These are phyloP conservation scores for Phytophthora podocarpi DNA, from an alignment of 352 stramenopile species.

Conservation along the genomic window DNA sequence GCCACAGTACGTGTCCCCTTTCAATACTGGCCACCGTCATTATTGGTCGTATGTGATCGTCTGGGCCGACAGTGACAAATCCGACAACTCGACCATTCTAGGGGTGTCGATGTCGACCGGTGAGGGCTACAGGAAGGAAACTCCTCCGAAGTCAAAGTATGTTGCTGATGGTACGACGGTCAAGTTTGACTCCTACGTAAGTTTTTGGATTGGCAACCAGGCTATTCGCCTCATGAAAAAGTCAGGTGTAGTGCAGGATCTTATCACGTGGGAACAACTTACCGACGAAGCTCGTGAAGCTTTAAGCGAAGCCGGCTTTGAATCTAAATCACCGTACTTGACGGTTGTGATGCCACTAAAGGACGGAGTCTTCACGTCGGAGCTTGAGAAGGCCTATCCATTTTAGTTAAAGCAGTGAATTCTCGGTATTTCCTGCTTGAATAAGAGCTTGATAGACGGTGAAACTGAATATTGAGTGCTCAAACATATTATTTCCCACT, in stretches of 20 bases:
- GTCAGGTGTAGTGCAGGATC: constrained; percentile 10
- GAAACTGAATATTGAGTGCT: too few species aligned
- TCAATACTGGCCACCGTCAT: not conserved
- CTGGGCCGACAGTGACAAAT: not conserved
- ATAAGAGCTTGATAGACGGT: too few species aligned
- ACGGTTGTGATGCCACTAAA: constrained; percentile 2
- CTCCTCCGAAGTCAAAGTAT: not conserved
- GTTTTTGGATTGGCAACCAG: constrained; percentile 3
- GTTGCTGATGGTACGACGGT: constrained; percentile 4
- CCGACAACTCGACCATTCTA: constrained; percentile 7
- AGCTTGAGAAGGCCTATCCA: constrained; percentile 1
- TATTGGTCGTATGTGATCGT: constrained; percentile 10
- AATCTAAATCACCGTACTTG: too few species aligned
- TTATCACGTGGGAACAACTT: constrained; percentile 22
- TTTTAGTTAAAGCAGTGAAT: too few species aligned
- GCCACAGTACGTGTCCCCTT: constrained; percentile 5
- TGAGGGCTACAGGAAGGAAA: not conserved
- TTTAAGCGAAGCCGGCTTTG: constrained; percentile 1
- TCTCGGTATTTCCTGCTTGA: too few species aligned
- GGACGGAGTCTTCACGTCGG: not conserved
- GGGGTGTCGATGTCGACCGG: constrained; percentile 1
- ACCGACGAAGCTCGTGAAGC: not conserved
- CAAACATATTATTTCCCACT: too few species aligned
- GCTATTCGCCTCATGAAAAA: constrained; percentile 15
- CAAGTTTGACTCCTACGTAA: constrained; percentile 13